These are phyloP conservation scores for Candida broadrunensis DNA, from an alignment of 805 yeast genomes.

Conservation along the genomic window DNA sequence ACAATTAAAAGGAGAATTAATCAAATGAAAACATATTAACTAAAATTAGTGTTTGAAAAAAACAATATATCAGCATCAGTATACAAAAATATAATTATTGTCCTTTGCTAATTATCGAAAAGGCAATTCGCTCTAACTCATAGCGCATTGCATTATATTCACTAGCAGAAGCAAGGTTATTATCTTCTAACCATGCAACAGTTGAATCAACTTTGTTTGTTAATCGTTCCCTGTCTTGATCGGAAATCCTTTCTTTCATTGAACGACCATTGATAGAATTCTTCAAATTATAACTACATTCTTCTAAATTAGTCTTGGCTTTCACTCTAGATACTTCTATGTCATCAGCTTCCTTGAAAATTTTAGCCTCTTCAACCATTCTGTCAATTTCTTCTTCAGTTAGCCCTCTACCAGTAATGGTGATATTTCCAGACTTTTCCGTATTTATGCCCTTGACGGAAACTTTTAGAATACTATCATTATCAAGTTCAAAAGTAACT, in stretches of 20 bases:
- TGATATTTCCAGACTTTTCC: constrained; percentile 86
- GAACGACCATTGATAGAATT: too few relatives aligned
- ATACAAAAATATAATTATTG: too few relatives aligned
- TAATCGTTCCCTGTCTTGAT: too few relatives aligned
- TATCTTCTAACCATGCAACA: constrained; percentile 17
- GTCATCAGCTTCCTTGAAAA: constrained; percentile 88
- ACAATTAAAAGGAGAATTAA: too few relatives aligned
- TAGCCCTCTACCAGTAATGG: constrained; percentile 89
- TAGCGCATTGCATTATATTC: constrained; percentile 35
- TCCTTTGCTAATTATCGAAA: too few relatives aligned
- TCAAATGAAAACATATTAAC: too few relatives aligned
- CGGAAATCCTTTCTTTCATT: background rate
- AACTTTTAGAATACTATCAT: constrained; percentile 83
- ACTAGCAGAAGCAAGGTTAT: constrained; percentile 34
- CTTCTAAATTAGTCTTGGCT: constrained; percentile 21
- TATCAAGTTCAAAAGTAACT: constrained; percentile 89
- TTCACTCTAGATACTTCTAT: constrained; percentile 76
- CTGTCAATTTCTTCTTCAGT: constrained; percentile 92
- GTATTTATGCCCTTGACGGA: constrained; percentile 91
- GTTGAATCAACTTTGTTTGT: too few relatives aligned
- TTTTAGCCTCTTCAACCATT: constrained; percentile 97
- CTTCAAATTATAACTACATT: constrained; percentile 34
- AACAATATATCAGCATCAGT: too few relatives aligned
- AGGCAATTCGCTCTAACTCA: constrained; percentile 35
- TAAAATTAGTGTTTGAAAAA: too few relatives aligned